Evolutionary conservation across 2,329 filamentous ascomycete genomes (phyloP), one percentile per base, ranked within the genome.

Genomic region (Plectosphaerella plurivora): DNA sequence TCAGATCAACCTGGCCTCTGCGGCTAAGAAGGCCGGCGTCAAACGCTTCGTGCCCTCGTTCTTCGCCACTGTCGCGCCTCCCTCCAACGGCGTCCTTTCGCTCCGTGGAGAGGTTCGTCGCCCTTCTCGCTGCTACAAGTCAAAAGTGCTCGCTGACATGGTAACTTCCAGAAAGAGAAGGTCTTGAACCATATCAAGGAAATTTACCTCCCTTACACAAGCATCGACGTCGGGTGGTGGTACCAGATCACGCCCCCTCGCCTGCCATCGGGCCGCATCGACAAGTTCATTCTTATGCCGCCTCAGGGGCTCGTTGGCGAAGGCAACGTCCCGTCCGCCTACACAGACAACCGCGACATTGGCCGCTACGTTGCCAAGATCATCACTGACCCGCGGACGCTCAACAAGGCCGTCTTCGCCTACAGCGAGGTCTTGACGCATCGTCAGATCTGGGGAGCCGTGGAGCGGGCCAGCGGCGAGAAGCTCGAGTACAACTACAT

Each of bases 201-300:
- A 51, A 60, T 76, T 2, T 62, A 68, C 33, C 68, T 83, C 1
- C 76, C 77, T 0, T 83, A 76, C 63, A 83, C 81, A 11, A 66
- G 80, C 59, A 73, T 83, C 48, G 80, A 83, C 56, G 73, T 82
- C 7, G 81, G 80, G n/a, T 80, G 69, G 67, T 83, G 81, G 81
- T 77, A 79, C 60, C 77, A 81, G 59, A 55, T 76, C 25, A 64
- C 67, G 16, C 28, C 61, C 1, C 65, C 64, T 0, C 10, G 45
- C n/a, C 41, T 69, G 1, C 61, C 65, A 4, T 69, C 65, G 6
- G 65, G 64, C 1, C 59, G 59, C 11, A 63, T 70, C 15, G 75
- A 79, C 58, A 74, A 75, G 54, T 68, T 68, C 20, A 60, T 72
- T 53, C 61, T 65, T 4, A 59, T 63, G 0, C 61, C 66, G 2